Evolutionary conservation across 495 filamentous ascomycete genomes (phyloP).

Genomic region (Aspergillus egyptiacus): DNA sequence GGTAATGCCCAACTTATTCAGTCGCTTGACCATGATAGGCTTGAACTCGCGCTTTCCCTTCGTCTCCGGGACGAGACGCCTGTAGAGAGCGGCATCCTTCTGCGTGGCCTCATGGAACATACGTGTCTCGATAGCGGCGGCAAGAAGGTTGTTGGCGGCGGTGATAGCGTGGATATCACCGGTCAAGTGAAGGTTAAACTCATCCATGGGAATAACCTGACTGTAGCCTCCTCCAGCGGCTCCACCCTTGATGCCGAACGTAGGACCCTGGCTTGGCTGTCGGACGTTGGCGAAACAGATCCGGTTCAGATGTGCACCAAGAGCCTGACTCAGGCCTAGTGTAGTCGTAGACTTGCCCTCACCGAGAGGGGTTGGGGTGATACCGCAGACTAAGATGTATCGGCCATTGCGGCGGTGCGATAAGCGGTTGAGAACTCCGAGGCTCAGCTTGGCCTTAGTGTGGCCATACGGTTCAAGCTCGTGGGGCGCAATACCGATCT

Average conservation of each 20-base stretch:
- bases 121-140: conserved; percentile 92
- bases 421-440: conserved; percentile 73
- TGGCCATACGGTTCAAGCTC: conserved; percentile 93
- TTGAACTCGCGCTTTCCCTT: conserved; percentile 83
- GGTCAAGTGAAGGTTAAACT: conserved; percentile 96
- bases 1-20: conserved; percentile 91
- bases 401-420: conserved; percentile 80
- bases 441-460: conserved; percentile 90
- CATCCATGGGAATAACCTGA: conserved; percentile 99
- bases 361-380: conserved; percentile 94
- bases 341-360: conserved; percentile 99
- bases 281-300: conserved; percentile 94
- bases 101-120: conserved; percentile 97
- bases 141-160: conserved; percentile 96
- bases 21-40: conserved; percentile 81
- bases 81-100: conserved; percentile 84
- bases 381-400: conserved; percentile 89
- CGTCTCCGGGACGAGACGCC: conserved; percentile 80
- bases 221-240: conserved; percentile 96
- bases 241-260: conserved; percentile 97
- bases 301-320: conserved; percentile 80
- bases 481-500: conserved; percentile 76
- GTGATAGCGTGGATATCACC: conserved; percentile 98
- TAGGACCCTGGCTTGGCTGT: conserved; percentile 94
- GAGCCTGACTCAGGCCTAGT: conserved; percentile 88